phyloP scores from a whole-genome alignment of 2,329 filamentous ascomycete genomes.

The Thielaviopsis ethacetica region DNA sequence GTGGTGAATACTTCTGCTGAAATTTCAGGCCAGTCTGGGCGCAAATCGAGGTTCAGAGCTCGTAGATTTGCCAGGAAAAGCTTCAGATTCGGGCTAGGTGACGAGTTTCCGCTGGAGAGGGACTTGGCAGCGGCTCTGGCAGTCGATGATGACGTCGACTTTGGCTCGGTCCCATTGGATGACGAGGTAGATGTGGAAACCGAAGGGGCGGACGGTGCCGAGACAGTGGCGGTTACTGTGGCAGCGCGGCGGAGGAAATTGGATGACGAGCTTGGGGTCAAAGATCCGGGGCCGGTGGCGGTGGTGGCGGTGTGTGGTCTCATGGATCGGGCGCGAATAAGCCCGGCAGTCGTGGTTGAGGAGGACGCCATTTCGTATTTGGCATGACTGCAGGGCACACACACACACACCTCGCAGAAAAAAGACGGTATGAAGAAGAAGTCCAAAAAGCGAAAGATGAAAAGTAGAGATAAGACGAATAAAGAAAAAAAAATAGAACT shows the following conservation, averaged over 20 bases:
- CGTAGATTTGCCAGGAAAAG: conserved; percentile 73
- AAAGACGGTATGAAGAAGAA: not conserved
- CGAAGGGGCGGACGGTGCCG: not conserved
- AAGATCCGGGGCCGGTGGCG: not conserved
- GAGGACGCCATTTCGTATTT: conserved; percentile 5
- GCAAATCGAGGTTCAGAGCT: conserved; percentile 62
- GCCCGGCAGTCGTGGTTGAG: conserved; percentile 2
- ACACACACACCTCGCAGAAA: not conserved
- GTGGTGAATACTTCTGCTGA: conserved; percentile 53
- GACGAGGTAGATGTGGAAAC: conserved; percentile 1
- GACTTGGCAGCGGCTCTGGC: not conserved
- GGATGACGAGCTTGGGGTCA: not conserved
- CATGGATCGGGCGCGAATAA: conserved; percentile 8
- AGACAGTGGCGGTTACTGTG: not conserved
- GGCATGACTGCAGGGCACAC: conserved; percentile 5
- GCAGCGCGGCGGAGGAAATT: not conserved
- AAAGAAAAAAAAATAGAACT: not conserved
- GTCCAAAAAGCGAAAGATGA: not conserved
- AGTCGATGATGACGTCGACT: not conserved
- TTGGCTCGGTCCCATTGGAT: not conserved
- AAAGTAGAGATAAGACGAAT: not conserved
- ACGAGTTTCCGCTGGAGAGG: not conserved
- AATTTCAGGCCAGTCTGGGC: conserved; percentile 67
- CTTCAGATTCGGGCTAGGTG: conserved; percentile 29
- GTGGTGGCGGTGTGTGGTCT: conserved; percentile 4